Conservation (phyloP, 2,329 filamentous ascomycete genomes). For the Claviceps pazoutovae region DNA sequence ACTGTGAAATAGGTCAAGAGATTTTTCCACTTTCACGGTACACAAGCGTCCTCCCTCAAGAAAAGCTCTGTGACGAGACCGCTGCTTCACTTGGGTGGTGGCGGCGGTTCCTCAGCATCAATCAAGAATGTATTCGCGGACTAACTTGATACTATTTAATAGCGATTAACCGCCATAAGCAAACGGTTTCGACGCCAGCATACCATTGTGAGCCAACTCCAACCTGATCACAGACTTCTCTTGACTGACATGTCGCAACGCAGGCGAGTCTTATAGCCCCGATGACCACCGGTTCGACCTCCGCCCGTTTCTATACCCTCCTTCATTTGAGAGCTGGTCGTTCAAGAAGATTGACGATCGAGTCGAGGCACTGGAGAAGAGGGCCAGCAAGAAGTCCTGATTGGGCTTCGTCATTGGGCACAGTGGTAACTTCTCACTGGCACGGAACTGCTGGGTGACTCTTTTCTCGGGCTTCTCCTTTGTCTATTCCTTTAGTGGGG, state of each 20-base stretch:
- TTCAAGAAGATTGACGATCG: constrained; percentile 27
- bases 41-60: background rate
- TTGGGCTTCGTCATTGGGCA: background rate
- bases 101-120: background rate
- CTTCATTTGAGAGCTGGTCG: constrained; percentile 19
- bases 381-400: background rate
- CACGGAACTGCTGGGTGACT: too few relatives aligned
- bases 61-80: too few relatives aligned
- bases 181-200: background rate
- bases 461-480: too few relatives aligned
- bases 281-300: constrained; percentile 8
- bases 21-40: background rate
- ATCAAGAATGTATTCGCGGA: background rate
- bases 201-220: background rate
- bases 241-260: background rate
- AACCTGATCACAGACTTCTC: background rate
- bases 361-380: constrained; percentile 19
- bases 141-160: background rate
- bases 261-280: background rate
- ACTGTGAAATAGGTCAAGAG: background rate
- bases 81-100: background rate
- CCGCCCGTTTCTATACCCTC: constrained; percentile 16
- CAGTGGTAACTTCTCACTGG: too few relatives aligned
- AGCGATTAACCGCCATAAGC: constrained; percentile 6
- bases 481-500: too few relatives aligned